A percentile compares a stretch with the other conserved stretches of the same genome.
Conservation (phyloP, 192 early-diverging fungal species). For the Coemansia reversa region DNA sequence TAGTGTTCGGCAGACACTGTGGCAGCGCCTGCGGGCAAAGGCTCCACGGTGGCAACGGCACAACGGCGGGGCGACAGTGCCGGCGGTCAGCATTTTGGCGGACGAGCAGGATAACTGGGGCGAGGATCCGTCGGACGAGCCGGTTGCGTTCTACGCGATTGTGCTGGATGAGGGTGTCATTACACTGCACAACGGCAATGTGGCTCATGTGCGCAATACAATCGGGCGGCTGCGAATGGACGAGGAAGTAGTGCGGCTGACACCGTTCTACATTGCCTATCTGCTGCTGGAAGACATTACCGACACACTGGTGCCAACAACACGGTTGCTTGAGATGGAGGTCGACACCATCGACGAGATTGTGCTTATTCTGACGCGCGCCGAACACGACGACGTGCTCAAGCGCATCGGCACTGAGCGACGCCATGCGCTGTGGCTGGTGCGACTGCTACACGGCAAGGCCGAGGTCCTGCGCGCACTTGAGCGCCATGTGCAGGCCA, state of each 20-base stretch:
- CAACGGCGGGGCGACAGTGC: not conserved
- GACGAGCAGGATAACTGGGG: not conserved
- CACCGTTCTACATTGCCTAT: slow-evolving; percentile 88
- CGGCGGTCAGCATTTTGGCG: not conserved
- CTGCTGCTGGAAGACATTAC: slow-evolving; percentile 93
- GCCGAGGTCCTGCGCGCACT: slow-evolving; percentile 74
- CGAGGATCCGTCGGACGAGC: slow-evolving; percentile 41
- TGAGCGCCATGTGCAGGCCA: slow-evolving; percentile 53
- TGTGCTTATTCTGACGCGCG: slow-evolving; percentile 84
- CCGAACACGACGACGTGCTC: slow-evolving; percentile 78
- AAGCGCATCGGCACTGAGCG: slow-evolving; percentile 72
- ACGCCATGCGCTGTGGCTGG: slow-evolving; percentile 66
- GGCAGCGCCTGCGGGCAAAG: too few species aligned
- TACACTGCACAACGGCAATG: slow-evolving; percentile 36
- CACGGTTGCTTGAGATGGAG: slow-evolving; percentile 87
- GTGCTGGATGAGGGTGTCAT: slow-evolving; percentile 39
- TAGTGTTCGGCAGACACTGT: too few species aligned
- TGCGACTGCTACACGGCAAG: slow-evolving; percentile 69
- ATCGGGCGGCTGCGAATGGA: slow-evolving; percentile 60
- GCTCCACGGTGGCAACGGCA: too few species aligned
- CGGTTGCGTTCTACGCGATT: slow-evolving; percentile 47
- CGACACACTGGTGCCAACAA: slow-evolving; percentile 85
- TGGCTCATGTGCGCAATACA: slow-evolving; percentile 47
- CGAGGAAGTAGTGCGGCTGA: slow-evolving; percentile 27
- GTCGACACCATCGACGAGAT: slow-evolving; percentile 96